Conservation (phyloP, 768 basidiomycete genomes). For the Auricularia sp. region DNA sequence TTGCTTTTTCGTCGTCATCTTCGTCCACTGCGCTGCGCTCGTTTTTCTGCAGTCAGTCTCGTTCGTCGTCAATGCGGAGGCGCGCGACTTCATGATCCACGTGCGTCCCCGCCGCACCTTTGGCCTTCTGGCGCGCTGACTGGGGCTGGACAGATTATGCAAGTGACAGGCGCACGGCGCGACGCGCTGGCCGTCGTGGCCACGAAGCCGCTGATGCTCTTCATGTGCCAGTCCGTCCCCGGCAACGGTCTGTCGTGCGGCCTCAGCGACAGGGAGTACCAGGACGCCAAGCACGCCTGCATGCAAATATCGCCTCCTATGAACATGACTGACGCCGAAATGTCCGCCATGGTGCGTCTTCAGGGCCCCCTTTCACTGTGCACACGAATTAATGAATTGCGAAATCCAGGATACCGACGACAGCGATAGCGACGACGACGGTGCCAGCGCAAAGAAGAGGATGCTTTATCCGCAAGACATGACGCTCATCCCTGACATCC, state of each 20-base stretch:
- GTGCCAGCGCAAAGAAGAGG: neutral
- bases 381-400: too few relatives aligned
- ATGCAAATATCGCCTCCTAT: too few relatives aligned
- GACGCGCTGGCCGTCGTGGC: neutral
- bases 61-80: constrained; percentile 27
- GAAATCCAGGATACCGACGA: too few relatives aligned
- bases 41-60: constrained; percentile 30
- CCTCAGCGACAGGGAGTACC: neutral
- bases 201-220: neutral
- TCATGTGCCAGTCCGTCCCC: neutral
- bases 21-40: constrained; percentile 32
- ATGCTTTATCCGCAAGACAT: neutral
- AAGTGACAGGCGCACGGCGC: neutral
- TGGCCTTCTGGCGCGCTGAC: neutral
- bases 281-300: neutral
- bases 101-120: constrained; percentile 17
- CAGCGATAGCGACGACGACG: too few relatives aligned
- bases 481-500: neutral
- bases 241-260: neutral
- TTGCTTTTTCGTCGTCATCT: constrained; percentile 36
- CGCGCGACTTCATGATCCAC: constrained; percentile 22
- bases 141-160: neutral
- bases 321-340: too few relatives aligned
- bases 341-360: too few relatives aligned
- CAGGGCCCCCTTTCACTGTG: too few relatives aligned